Base-by-base conservation (phyloP, 2,329 filamentous ascomycete species). In the Neofusicoccum umdonicola region DNA sequence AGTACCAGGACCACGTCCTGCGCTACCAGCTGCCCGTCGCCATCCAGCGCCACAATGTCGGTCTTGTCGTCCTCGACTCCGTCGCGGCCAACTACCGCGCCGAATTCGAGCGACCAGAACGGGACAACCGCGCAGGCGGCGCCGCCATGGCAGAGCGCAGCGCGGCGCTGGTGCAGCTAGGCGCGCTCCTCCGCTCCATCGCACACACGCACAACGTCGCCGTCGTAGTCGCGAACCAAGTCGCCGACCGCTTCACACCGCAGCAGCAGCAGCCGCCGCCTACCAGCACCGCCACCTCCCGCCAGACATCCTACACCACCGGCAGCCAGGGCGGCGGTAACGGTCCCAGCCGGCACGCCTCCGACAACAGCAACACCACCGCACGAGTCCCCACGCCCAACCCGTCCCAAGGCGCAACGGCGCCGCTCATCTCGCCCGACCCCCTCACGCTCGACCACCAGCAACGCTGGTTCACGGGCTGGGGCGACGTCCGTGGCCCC, bases 21-120 rank as follows among this genome's bases (percentile, higher is more conserved):
- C 88, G 88, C 68, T 98, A 92, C 77, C 95, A 99, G 76, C 88
- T 98, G 5, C 95, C 95, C 1, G 90, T 97, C 17, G 88, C 93
- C 34, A 87, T 97, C 19, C 81, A 85, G 68, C 87, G 91, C 52
- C 88, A 92, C 76, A 84, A 89, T 67, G 83, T 97, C 61, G 92
- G 94, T 2, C 84, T 99, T 1, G 79, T 99, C 1, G 85, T 98
- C 13, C 80, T 99, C 37, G 95, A 99, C 79, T 96, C 91, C 4
- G 90, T 99, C 34, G 93, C 95, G 0, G 93, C 95, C 66, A 99
- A 99, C 78, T 99, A 95, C 77, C 90, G 95, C 68, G 93, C 92
- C 57, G 94, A 98, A 76, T 95, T 93, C 71, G 90, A 93, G 69
- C 84, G 87, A 64, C 78, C 80, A 34, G 72, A 70, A 73, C 65